A percentile compares a stretch with the other conserved stretches of the same genome.
These are phyloP conservation scores for Dacryopinax primogenitus DNA, from an alignment of 768 basidiomycete genomes.

Conservation along the genomic window DNA sequence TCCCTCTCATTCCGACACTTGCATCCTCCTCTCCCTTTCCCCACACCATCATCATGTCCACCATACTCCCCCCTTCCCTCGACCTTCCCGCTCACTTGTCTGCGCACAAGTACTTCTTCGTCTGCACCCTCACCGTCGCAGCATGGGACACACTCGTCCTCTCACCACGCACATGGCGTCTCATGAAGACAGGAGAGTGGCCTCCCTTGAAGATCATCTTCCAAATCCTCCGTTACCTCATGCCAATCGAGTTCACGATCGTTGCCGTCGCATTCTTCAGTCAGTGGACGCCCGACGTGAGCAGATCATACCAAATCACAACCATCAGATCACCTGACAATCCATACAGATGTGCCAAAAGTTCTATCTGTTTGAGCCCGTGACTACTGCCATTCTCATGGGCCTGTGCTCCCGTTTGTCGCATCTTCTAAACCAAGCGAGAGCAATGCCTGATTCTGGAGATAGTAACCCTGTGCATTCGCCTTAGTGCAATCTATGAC, in stretches of 20 bases:
- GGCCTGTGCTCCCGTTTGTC: conserved; percentile 49
- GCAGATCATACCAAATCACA: conserved; percentile 15
- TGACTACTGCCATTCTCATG: conserved; percentile 67
- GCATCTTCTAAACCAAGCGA: not conserved
- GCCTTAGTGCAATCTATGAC: conserved; percentile 67
- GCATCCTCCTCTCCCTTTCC: not conserved
- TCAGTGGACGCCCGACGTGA: conserved; percentile 43
- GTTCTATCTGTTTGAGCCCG: conserved; percentile 78
- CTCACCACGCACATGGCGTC: conserved; percentile 62
- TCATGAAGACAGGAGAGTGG: conserved; percentile 52
- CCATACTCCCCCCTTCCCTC: conserved; percentile 48
- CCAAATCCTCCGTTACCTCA: conserved; percentile 59
- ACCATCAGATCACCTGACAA: not conserved
- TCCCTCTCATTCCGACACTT: no score
- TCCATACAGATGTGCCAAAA: conserved; percentile 41
- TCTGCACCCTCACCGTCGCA: conserved; percentile 78
- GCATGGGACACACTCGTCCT: conserved; percentile 84
- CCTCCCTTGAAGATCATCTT: conserved; percentile 64
- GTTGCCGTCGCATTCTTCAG: conserved; percentile 79
- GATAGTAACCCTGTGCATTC: conserved; percentile 64
- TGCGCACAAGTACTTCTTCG: conserved; percentile 81
- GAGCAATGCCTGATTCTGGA: conserved; percentile 8
- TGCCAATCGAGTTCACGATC: conserved; percentile 65
- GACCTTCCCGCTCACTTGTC: conserved; percentile 63
- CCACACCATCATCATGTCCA: conserved; percentile 9